phyloP scores from a whole-genome alignment of 345 rosid genomes.

The Rhodomyrtus tomentosa region DNA sequence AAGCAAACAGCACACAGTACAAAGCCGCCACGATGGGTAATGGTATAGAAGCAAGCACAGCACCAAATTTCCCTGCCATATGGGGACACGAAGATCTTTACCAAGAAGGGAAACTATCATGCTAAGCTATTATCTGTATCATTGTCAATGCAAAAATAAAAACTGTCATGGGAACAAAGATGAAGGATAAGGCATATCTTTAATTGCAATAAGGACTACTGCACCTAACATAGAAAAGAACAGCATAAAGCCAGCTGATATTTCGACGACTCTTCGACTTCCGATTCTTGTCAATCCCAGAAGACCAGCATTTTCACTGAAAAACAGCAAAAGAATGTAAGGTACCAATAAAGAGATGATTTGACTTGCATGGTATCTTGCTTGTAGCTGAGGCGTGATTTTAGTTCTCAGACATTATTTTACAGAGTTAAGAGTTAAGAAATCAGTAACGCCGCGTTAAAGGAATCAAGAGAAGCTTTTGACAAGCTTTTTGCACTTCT shows the following conservation, averaged over 20 bases:
- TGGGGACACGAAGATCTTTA: neutral
- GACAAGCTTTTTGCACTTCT: neutral
- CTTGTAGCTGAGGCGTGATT: neutral
- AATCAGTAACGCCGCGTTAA: neutral
- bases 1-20: conserved; percentile 74
- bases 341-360: neutral
- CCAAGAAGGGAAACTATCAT: neutral
- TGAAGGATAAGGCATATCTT: neutral
- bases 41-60: conserved; percentile 83
- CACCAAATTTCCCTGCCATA: conserved; percentile 81
- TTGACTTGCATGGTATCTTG: neutral
- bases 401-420: neutral
- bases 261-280: conserved; percentile 69
- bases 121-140: too few relatives aligned
- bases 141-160: too few relatives aligned
- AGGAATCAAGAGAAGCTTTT: neutral
- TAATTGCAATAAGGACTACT: neutral
- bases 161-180: neutral
- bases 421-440: neutral
- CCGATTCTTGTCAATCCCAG: conserved; percentile 80
- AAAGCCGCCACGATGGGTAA: conserved; percentile 73
- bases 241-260: conserved; percentile 79
- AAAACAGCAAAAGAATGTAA: neutral
- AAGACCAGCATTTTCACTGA: conserved; percentile 84
- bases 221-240: conserved; percentile 79